phyloP scores from a whole-genome alignment of 148 eudicot genomes.

The Silene conica region DNA sequence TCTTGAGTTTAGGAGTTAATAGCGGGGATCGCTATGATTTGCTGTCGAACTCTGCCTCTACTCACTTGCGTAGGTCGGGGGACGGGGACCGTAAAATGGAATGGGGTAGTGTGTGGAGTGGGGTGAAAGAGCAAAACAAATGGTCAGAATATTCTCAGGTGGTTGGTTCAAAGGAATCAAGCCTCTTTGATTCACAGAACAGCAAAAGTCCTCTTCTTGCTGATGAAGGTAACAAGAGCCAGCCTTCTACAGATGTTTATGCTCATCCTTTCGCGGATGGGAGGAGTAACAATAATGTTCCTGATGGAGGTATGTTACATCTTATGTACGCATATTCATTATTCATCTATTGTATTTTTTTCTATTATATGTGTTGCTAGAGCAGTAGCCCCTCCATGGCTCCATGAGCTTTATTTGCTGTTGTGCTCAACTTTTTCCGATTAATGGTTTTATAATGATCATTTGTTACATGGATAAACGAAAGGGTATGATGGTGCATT shows the following conservation, averaged over 20 bases:
- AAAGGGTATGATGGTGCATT: background rate
- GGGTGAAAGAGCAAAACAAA: slow-evolving; percentile 39
- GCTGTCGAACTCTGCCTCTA: slow-evolving; percentile 32
- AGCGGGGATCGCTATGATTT: slow-evolving; percentile 39
- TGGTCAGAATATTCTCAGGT: slow-evolving; percentile 34
- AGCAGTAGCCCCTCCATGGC: background rate
- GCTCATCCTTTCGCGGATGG: slow-evolving; percentile 22
- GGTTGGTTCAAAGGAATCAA: slow-evolving; percentile 34
- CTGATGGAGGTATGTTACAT: slow-evolving; percentile 44
- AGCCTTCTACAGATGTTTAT: slow-evolving; percentile 20
- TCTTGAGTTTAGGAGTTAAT: slow-evolving; percentile 29
- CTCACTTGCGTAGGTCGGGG: slow-evolving; percentile 27
- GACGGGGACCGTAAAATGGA: slow-evolving; percentile 39
- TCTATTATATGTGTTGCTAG: background rate
- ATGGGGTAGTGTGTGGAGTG: slow-evolving; percentile 48
- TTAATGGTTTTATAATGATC: background rate
- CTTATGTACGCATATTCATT: background rate
- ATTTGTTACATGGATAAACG: background rate
- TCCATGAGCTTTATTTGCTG: background rate
- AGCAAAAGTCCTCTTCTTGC: slow-evolving; percentile 25
- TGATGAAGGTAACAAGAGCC: slow-evolving; percentile 26
- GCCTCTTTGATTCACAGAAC: slow-evolving; percentile 27
- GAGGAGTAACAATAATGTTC: slow-evolving; percentile 24
- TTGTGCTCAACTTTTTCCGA: background rate
- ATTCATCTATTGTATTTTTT: background rate